Base-by-base conservation (phyloP, 352 stramenopile species). In the Phytopythium ostracodes region DNA sequence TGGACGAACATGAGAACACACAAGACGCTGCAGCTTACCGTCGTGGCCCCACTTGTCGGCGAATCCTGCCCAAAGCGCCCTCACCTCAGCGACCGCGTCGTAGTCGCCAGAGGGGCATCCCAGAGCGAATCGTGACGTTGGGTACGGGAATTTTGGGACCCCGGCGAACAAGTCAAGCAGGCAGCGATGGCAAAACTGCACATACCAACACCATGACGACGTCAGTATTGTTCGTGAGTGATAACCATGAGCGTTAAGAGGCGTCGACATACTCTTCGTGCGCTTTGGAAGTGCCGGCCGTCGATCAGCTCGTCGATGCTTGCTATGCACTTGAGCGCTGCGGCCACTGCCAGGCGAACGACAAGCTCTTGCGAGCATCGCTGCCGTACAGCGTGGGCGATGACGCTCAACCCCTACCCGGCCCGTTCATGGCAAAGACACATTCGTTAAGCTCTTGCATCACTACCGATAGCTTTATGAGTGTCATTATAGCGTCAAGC, bases 11-110 rank as follows among this genome's bases (percentile, higher is more conserved):
- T 24, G 10, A 46, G 11, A 18, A 17, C n/a, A 29, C n/a, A 11
- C 22, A 10, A 20, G 15, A 50, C 25, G 10, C 18, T 11, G 46
- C 46, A 22, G 2, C 67, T 38, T 56, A 70, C 80, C 80, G 51
- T 79, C 81, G 60, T 91, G 82, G 1, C 76, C 79, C 81, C 84
- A 92, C 14, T 79, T 85, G 56, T 89, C 68, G 14, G 77, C 64
- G 35, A 89, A 90, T 1, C 62, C 67, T 17, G 29, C 42, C 84
- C 81, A 92, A 33, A 81, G 56, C 4, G 27, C 51, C 49, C 66
- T 60, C 9, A 92, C 67, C 9, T 54, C 35, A 10, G 52, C 54
- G 7, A 75, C 64, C 49, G 31, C 56, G 29, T 54, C 38, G 8
- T 67, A 31, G n/a, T 66, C 50, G 24, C 69, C 64, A 4, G 22